Percentiles rank a stretch among this genome's conserved stretches.
These are phyloP conservation scores for Fusarium abutilonis DNA, from an alignment of 2,329 filamentous ascomycete species.

Conservation along the genomic window DNA sequence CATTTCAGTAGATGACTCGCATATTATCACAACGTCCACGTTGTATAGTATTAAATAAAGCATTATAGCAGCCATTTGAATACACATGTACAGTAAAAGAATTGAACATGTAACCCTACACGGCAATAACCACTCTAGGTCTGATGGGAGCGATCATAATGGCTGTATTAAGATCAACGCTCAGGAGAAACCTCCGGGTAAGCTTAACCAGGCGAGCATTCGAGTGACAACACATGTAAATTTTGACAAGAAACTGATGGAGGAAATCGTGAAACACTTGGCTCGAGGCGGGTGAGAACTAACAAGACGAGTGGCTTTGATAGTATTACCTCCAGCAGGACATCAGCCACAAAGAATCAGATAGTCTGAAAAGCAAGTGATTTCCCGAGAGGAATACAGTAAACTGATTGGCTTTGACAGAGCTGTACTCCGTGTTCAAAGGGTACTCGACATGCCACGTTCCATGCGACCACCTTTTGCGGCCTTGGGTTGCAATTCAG, in stretches of 20 bases:
- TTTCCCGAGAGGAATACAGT: neutral
- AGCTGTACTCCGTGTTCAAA: slow-evolving; percentile 15
- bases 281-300: slow-evolving; percentile 32
- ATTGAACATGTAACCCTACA: slow-evolving; percentile 2
- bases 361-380: neutral
- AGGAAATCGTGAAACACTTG: slow-evolving; percentile 34
- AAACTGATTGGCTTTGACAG: slow-evolving; percentile 12
- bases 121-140: slow-evolving; percentile 7
- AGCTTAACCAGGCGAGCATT: neutral
- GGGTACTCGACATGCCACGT: slow-evolving; percentile 30
- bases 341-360: slow-evolving; percentile 6
- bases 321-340: slow-evolving; percentile 13
- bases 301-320: slow-evolving; percentile 18
- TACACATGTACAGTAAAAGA: neutral
- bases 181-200: slow-evolving; percentile 9
- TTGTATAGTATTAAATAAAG: neutral
- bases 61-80: neutral
- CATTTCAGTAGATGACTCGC: neutral
- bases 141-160: slow-evolving; percentile 1
- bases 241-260: slow-evolving; percentile 21
- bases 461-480: slow-evolving; percentile 37
- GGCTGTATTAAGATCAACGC: slow-evolving; percentile 8
- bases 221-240: neutral
- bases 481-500: slow-evolving; percentile 15
- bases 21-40: neutral